Evolutionary conservation across 1,284 basidiomycete species (phyloP), one percentile per base, ranked within the genome.

Genomic region (Tilletia caries): DNA sequence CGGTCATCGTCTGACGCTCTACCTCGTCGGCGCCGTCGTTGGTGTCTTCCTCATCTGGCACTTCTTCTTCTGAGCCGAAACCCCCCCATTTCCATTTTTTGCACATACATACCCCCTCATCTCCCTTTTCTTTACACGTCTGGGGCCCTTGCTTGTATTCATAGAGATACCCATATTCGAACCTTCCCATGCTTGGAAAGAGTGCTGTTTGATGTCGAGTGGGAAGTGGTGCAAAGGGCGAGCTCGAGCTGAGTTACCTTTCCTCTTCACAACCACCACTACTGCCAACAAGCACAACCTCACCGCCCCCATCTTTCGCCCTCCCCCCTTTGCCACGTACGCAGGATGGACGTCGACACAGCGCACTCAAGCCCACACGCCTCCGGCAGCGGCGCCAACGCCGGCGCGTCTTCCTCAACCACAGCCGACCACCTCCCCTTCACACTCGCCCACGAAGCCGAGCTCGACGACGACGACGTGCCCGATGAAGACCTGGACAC

Each of bases 401-500:
- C 20, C 46, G 46, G 8, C 46, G 46, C 46, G 6, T 4, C 46
- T 18, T 6, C 2, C 48, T 8, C 37, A 1, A 15, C 37, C 1
- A 15, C 37, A 41, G 32, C 33, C 8, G 58, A 62, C 32, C 29
- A 37, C 20, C 58, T 62, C 27, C 58, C 58, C 10, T 62, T 62
- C 29, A 20, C 32, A 29, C 58, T 33, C 48, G 18, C 48, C 18
- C 48, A 50, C 20, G 48, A 50, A 29, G 58, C 27, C 32, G 58
- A 62, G 58, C 58, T 62, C 10, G 58, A 62, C 29, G 48, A 50
- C 20, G 65, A 66, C 33, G 48, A 34, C 20, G 80, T 81, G 58
- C 81, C 80, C 0, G 79, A 83, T 48, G 77, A 80, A 66, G 81
- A 82, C 50, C 69, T 83, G n/a, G 73, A 81, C 46, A 67, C 75